Percentiles rank a stretch among this genome's conserved stretches.
Evolutionary conservation across 2,329 filamentous ascomycete species (phyloP).

Genomic region (Alternaria tenuissima): DNA sequence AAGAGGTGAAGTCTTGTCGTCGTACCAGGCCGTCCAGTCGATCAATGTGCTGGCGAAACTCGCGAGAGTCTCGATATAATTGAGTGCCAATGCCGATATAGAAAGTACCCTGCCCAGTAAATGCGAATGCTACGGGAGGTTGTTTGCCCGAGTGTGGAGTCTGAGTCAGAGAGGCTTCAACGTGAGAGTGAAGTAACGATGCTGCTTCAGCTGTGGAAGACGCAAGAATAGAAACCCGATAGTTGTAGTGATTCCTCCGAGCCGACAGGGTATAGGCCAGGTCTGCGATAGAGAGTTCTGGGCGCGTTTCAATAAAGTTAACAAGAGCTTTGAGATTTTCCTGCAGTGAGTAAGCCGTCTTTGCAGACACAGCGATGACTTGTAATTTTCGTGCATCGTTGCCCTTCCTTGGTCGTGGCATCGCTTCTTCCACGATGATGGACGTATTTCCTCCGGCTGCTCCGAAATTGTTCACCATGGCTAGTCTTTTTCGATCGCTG

Average conservation of each 20-base stretch:
- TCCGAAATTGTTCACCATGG: constrained; percentile 29
- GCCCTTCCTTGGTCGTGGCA: background rate
- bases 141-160: background rate
- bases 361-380: background rate
- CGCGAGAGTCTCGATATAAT: background rate
- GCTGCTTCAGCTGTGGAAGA: background rate
- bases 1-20: background rate
- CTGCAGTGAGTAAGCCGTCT: background rate
- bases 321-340: background rate
- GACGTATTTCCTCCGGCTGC: constrained; percentile 51
- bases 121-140: background rate
- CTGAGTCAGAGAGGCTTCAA: background rate
- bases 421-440: constrained; percentile 36
- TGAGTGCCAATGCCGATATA: background rate
- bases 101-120: background rate
- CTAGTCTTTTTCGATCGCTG: background rate
- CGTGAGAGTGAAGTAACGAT: background rate
- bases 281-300: background rate
- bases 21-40: background rate
- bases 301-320: background rate
- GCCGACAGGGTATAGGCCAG: background rate
- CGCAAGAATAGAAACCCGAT: background rate
- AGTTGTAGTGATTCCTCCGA: background rate
- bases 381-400: background rate
- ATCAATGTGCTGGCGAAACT: background rate